Conservation (phyloP, 345 rosid genomes). For the Eucalyptus virginea region DNA sequence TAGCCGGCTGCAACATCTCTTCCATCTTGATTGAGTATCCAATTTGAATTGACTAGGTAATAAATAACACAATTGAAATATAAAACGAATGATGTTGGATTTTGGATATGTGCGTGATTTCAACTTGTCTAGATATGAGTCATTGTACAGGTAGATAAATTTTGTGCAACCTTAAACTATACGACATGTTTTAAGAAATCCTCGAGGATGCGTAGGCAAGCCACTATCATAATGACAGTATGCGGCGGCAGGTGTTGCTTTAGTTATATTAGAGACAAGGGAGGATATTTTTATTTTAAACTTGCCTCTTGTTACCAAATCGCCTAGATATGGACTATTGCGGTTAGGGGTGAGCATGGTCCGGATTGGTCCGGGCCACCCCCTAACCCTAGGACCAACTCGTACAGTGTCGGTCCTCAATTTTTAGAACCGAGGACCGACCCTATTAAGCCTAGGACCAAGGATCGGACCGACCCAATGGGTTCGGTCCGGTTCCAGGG, state of each 20-base stretch:
- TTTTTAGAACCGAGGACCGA: no score
- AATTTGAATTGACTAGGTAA: neutral
- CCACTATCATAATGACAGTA: fast-evolving
- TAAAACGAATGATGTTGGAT: neutral
- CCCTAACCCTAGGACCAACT: no score
- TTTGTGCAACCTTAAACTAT: neutral
- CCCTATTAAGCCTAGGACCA: no score
- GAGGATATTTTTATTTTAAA: neutral
- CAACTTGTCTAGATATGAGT: neutral
- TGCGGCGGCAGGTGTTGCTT: fast-evolving
- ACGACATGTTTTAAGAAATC: neutral
- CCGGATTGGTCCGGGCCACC: no score
- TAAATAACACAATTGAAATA: neutral
- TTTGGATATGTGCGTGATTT: neutral
- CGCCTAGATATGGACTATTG: neutral
- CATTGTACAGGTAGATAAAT: neutral
- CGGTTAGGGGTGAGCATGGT: no score
- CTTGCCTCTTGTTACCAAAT: neutral
- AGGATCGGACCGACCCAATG: no score
- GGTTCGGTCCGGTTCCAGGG: no score
- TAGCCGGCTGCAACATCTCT: neutral
- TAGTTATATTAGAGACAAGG: neutral
- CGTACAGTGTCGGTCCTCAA: no score
- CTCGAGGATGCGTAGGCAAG: neutral
- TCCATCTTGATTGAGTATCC: neutral